phyloP scores from a whole-genome alignment of 495 filamentous ascomycete genomes.

The Collariella sp. region DNA sequence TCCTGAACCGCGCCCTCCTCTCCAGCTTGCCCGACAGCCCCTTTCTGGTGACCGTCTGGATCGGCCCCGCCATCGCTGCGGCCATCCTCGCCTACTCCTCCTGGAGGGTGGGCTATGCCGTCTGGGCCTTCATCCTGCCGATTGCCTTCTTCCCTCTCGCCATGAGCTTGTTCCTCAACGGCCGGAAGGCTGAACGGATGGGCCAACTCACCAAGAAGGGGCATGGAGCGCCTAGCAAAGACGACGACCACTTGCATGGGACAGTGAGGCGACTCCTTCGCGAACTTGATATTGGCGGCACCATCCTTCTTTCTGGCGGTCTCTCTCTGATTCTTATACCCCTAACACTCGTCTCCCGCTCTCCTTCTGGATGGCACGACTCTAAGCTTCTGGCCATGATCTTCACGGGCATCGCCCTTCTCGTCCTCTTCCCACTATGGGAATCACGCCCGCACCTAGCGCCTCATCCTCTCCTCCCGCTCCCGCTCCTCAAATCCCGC shows the following conservation, averaged over 20 bases:
- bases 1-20: slow-evolving; percentile 53
- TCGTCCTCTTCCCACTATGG: slow-evolving; percentile 51
- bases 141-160: slow-evolving; percentile 45
- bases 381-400: slow-evolving; percentile 49
- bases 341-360: slow-evolving; percentile 46
- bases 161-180: slow-evolving; percentile 46
- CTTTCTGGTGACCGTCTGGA: slow-evolving; percentile 52
- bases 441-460: slow-evolving; percentile 45
- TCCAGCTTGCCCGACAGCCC: slow-evolving; percentile 53
- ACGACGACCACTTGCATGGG: background rate
- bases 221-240: background rate
- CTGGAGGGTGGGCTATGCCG: slow-evolving; percentile 57
- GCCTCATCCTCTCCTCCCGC: slow-evolving; percentile 50
- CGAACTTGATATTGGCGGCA: slow-evolving; percentile 53
- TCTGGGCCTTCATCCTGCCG: slow-evolving; percentile 50
- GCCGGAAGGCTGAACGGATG: slow-evolving; percentile 42
- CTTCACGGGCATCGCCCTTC: slow-evolving; percentile 44
- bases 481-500: slow-evolving; percentile 49
- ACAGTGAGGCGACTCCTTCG: slow-evolving; percentile 39
- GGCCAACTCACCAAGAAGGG: slow-evolving; percentile 26
- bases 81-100: slow-evolving; percentile 35
- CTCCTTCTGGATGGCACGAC: slow-evolving; percentile 43
- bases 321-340: slow-evolving; percentile 58
- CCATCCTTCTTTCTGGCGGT: slow-evolving; percentile 47
- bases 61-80: slow-evolving; percentile 38